Conservation (phyloP, 306 rosid species). For the Ammopiptanthus mongolicus region DNA sequence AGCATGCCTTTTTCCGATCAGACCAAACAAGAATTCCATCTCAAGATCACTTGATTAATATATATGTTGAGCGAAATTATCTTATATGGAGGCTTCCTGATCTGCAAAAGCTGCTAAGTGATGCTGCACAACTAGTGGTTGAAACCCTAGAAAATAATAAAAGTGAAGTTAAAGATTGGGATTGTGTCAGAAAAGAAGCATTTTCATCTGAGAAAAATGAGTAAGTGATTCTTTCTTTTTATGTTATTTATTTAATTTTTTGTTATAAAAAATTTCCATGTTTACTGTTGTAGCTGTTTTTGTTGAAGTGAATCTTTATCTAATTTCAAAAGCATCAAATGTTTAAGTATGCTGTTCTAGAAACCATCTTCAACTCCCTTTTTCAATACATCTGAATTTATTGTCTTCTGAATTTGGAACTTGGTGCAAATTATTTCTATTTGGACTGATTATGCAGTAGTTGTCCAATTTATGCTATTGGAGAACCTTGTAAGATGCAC, state of each 20-base stretch:
- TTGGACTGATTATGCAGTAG: background rate
- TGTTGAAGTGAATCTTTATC: background rate
- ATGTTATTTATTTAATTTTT: background rate
- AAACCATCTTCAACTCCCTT: background rate
- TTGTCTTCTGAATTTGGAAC: background rate
- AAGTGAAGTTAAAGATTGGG: slow-evolving; percentile 69
- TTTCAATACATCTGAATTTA: background rate
- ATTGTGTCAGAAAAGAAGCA: slow-evolving; percentile 89
- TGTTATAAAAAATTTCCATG: background rate
- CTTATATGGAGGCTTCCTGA: slow-evolving; percentile 94
- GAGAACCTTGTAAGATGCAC: background rate
- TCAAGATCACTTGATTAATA: slow-evolving; percentile 77
- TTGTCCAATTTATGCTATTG: background rate
- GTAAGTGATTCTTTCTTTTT: slow-evolving; percentile 39
- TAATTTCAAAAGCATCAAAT: background rate
- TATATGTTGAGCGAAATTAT: slow-evolving; percentile 80
- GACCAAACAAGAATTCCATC: slow-evolving; percentile 68
- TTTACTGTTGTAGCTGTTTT: background rate
- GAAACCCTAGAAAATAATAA: slow-evolving; percentile 55
- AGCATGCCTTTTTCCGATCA: slow-evolving; percentile 58
- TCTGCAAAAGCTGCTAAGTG: slow-evolving; percentile 65
- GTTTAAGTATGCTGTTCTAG: background rate
- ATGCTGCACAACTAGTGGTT: slow-evolving; percentile 61
- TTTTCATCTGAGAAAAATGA: slow-evolving; percentile 88
- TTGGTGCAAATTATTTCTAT: background rate